Percentiles rank a stretch among this genome's conserved stretches.
These are phyloP conservation scores for Eustoma russellianum DNA, from an alignment of 257 asterid genomes.

Conservation along the genomic window DNA sequence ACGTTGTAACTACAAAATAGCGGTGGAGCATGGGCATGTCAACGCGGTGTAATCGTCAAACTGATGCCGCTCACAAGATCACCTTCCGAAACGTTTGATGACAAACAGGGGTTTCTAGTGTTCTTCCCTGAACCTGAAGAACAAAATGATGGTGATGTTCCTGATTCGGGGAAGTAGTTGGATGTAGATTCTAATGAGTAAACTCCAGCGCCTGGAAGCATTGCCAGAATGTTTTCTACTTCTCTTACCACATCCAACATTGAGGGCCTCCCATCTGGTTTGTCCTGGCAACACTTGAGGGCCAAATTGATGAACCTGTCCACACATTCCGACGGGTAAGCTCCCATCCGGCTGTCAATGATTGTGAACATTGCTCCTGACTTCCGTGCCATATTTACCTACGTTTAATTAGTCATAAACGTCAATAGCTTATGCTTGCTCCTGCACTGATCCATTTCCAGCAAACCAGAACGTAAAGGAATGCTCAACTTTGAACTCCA, in stretches of 20 bases:
- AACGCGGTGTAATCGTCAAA: slow-evolving; percentile 48
- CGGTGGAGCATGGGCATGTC: slow-evolving; percentile 1
- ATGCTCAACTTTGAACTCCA: too few relatives aligned
- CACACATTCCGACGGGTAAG: slow-evolving; percentile 47
- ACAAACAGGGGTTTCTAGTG: slow-evolving; percentile 29
- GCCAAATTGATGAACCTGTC: slow-evolving; percentile 59
- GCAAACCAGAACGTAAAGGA: too few relatives aligned
- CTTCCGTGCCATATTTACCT: slow-evolving; percentile 62
- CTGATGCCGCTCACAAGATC: slow-evolving; percentile 57
- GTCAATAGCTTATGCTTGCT: too few relatives aligned
- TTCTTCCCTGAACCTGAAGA: slow-evolving; percentile 16
- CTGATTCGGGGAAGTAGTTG: slow-evolving; percentile 22
- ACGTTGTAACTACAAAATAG: too few relatives aligned
- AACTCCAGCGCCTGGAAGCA: slow-evolving; percentile 29
- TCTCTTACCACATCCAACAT: slow-evolving; percentile 74
- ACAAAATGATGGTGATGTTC: slow-evolving; percentile 17
- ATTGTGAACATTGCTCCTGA: slow-evolving; percentile 53
- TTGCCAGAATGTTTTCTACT: slow-evolving; percentile 45
- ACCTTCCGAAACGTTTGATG: slow-evolving; percentile 36
- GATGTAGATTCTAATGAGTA: slow-evolving; percentile 21
- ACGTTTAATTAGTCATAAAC: not conserved
- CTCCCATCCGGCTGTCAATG: slow-evolving; percentile 70
- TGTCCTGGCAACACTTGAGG: slow-evolving; percentile 56
- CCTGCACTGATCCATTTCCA: too few relatives aligned
- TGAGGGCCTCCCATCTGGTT: slow-evolving; percentile 57